These are phyloP conservation scores for Thermoascus crustaceus DNA, from an alignment of 2,329 filamentous ascomycete species.

Conservation along the genomic window DNA sequence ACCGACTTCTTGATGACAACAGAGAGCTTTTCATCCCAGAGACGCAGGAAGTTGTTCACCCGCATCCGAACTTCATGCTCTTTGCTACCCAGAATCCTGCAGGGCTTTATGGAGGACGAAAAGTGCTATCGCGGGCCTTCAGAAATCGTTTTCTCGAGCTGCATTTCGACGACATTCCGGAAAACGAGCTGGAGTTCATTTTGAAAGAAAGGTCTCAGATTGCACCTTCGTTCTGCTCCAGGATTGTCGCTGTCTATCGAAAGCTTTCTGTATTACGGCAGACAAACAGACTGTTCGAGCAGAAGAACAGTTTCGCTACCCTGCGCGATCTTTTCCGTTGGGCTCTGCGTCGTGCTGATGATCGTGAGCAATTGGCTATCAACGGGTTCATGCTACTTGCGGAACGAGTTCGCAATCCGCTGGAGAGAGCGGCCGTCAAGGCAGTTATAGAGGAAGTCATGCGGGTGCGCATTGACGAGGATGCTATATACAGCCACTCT, in stretches of 20 bases:
- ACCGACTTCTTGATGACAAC: slow-evolving; percentile 92
- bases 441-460: slow-evolving; percentile 83
- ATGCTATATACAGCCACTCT: slow-evolving; percentile 60
- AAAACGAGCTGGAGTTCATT: slow-evolving; percentile 87
- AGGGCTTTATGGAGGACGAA: slow-evolving; percentile 88
- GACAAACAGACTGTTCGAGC: slow-evolving; percentile 85
- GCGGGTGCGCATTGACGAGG: slow-evolving; percentile 71
- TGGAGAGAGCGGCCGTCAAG: slow-evolving; percentile 79
- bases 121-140: slow-evolving; percentile 87
- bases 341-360: slow-evolving; percentile 78
- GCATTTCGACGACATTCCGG: slow-evolving; percentile 96
- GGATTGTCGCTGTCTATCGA: slow-evolving; percentile 89
- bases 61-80: slow-evolving; percentile 92
- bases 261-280: slow-evolving; percentile 85
- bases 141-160: slow-evolving; percentile 94
- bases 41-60: slow-evolving; percentile 86
- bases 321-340: slow-evolving; percentile 92
- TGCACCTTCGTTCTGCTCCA: slow-evolving; percentile 80
- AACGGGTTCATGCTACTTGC: slow-evolving; percentile 96
- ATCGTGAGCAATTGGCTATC: slow-evolving; percentile 75
- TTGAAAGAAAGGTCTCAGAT: slow-evolving; percentile 81
- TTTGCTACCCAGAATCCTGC: slow-evolving; percentile 98
- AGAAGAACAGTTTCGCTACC: slow-evolving; percentile 95
- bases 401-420: slow-evolving; percentile 84
- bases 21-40: slow-evolving; percentile 91